Evolutionary conservation across 2,329 filamentous ascomycete genomes (phyloP), one percentile per base, ranked within the genome.

Genomic region (Cladorrhinum sp.): DNA sequence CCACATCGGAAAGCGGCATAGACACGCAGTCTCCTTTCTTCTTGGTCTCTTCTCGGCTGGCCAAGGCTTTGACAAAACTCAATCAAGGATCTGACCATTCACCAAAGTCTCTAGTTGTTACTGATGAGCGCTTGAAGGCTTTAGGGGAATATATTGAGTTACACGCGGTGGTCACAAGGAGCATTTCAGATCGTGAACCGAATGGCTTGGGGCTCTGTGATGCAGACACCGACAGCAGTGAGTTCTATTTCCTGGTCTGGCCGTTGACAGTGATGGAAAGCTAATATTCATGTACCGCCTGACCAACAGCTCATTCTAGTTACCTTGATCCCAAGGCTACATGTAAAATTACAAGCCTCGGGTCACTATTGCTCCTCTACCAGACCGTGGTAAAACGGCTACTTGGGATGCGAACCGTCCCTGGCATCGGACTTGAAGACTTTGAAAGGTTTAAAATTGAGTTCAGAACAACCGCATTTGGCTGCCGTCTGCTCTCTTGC

Each of bases 401-500:
- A 0, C 59, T 69, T 5, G 3, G 36, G 1, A 45, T 55, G 22
- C 24, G 18, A 1, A 50, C 63, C 1, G 59, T 63, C 12, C 36
- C 59, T 3, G 63, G 56, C 0, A 38, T 66, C 0, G 23, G 56
- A 0, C 24, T 56, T 8, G 57, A 62, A 12, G 57, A 68, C 2
- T 49, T 69, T 0, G 60, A 66, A 27, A 50, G 18, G 6, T 69
- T 68, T 32, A 59, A 65, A 27, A 36, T 52, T 3, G 48, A 66
- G 2, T 66, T 52, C 10, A 38, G 55, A 1, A 51, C 23, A 4
- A 62, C 60, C 16, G 62, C 58, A 2, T 62, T 62, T 49, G 64
- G 57, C 1, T 66, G 66, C 53, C 56, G 66, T 10, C 41, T 70
- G 0, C 23, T 27, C 8, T 62, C 50, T 0, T 72, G 69, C 36